Evolutionary conservation across 495 filamentous ascomycete genomes (phyloP), one percentile per base, ranked within the genome.

Genomic region (Aspergillus sclerotioniger): DNA sequence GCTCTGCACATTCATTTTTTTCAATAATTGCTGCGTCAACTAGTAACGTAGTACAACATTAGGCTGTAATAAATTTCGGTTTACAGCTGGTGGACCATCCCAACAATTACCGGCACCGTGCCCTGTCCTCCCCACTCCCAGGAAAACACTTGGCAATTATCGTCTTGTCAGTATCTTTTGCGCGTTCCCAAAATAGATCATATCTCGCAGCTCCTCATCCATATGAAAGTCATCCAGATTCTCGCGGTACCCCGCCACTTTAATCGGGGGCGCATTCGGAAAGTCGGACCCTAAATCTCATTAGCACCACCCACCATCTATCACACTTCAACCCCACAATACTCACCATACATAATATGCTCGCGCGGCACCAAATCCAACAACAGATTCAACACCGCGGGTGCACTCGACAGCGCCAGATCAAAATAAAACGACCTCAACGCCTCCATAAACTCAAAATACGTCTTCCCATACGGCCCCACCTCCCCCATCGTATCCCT

Each of bases 301-400:
- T 29, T 9, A 43, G 10, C 33, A 54, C 6, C 8, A 21, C 15
- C 33, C 3, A 4, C 43, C 4, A 10, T 15, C 31, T 43, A n/a
- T n/a, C n/a, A n/a, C n/a, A n/a, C n/a, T n/a, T n/a, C n/a, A n/a
- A n/a, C n/a, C 35, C 19, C 17, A 9, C 3, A 43, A 12, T 6
- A 54, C 51, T 67, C 73, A 46, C 81, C 82, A 63, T 77, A 84
- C 20, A 84, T 61, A 13, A 85, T 58, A 25, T 74, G 73, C 7
- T 71, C 71, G 47, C 63, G 61, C 16, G 69, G 71, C 50, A 79
- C 76, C 33, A 71, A 51, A 10, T 70, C 68, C 48, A 70, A 47
- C 39, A 73, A 64, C 49, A 62, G 57, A 62, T 54, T 67, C 64
- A 74, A 66, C 55, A 65, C 74, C 31, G 62, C 70, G 54, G 63